phyloP scores from a whole-genome alignment of 106 monocot species.

The Xerophyta viscosa region DNA sequence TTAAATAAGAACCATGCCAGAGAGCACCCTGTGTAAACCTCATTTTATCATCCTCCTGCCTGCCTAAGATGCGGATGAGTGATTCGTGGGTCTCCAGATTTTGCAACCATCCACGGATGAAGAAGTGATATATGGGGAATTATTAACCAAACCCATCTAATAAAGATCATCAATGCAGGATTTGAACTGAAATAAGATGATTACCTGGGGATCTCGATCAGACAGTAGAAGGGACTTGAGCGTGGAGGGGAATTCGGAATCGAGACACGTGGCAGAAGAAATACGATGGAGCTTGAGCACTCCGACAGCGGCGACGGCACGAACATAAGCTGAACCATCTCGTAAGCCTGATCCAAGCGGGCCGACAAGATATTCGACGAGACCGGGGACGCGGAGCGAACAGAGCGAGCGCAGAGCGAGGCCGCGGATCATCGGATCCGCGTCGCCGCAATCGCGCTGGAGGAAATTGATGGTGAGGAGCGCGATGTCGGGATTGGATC shows the following conservation, averaged over 20 bases:
- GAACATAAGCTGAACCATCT: constrained; percentile 76
- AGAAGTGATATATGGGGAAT: too few species aligned
- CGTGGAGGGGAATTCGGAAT: constrained; percentile 61
- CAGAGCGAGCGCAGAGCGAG: constrained; percentile 80
- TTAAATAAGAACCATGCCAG: too few species aligned
- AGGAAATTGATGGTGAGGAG: constrained; percentile 98
- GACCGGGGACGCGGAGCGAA: constrained; percentile 71
- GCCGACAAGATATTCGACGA: constrained; percentile 91
- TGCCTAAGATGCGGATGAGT: too few species aligned
- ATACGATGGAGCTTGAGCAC: constrained; percentile 82
- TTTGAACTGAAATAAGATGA: background rate
- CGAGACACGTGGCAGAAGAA: constrained; percentile 63
- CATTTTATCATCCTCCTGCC: too few species aligned
- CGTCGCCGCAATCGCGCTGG: constrained; percentile 81
- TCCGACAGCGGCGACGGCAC: constrained; percentile 72
- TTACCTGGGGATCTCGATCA: constrained; percentile 92
- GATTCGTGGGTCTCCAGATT: too few species aligned
- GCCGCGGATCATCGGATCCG: constrained; percentile 97
- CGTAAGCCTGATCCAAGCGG: constrained; percentile 60
- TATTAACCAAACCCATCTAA: background rate
- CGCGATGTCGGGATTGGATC: constrained; percentile 79
- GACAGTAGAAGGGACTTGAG: constrained; percentile 74
- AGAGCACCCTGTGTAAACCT: too few species aligned
- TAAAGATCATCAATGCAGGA: background rate
- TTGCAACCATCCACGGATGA: too few species aligned